Evolutionary conservation across 2,329 filamentous ascomycete genomes (phyloP).

Genomic region (Diaporthe sp.): DNA sequence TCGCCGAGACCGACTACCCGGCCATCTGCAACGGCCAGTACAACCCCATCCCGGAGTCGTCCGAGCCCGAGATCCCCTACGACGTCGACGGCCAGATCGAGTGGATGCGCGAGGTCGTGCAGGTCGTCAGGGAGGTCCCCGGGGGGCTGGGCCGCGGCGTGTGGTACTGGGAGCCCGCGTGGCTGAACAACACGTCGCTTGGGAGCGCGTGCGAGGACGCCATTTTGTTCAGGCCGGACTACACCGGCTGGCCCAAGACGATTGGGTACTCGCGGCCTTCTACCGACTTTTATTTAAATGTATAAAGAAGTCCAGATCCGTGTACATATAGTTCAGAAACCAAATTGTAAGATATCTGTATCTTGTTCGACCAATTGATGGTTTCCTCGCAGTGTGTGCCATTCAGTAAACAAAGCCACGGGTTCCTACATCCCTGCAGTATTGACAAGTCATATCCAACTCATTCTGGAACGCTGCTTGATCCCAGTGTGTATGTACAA

Average conservation of each 20-base stretch:
- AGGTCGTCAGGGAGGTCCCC: conserved; percentile 58
- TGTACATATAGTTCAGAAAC: too few species aligned
- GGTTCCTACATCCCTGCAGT: too few species aligned
- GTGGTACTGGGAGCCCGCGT: conserved; percentile 82
- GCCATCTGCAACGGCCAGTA: conserved; percentile 59
- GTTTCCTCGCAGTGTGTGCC: too few species aligned
- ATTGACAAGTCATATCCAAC: too few species aligned
- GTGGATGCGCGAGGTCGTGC: conserved; percentile 72
- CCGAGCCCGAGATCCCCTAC: conserved; percentile 75
- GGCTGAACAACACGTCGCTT: conserved; percentile 74
- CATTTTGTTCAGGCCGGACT: conserved; percentile 1
- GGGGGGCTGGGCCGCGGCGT: conserved; percentile 69
- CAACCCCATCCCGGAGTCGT: conserved; percentile 63
- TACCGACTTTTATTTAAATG: neutral
- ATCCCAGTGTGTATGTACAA: neutral
- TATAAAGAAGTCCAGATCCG: neutral
- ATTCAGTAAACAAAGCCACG: neutral
- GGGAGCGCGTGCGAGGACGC: conserved; percentile 50
- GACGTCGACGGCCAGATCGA: conserved; percentile 71
- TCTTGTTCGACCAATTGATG: neutral
- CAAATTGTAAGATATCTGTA: neutral
- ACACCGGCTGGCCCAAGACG: conserved; percentile 7
- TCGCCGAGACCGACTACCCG: conserved; percentile 80
- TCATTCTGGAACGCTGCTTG: neutral
- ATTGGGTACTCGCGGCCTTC: conserved; percentile 15